Conservation (phyloP, 805 yeast genomes). For the Pichia sporocuriosa region DNA sequence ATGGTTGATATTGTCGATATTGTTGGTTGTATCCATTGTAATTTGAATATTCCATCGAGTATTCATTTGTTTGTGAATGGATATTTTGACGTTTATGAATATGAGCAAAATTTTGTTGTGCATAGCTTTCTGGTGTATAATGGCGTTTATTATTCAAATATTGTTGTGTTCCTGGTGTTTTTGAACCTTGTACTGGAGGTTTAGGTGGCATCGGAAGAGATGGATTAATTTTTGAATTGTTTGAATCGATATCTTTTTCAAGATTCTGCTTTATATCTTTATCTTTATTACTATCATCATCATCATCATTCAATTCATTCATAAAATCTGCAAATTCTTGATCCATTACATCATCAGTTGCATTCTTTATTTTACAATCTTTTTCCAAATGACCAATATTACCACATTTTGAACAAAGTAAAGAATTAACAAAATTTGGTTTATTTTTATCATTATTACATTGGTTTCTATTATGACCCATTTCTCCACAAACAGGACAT, state of each 20-base stretch:
- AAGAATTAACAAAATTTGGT: conserved; percentile 33
- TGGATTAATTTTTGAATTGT: too few relatives aligned
- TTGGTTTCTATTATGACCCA: conserved; percentile 57
- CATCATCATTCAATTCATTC: conserved; percentile 37
- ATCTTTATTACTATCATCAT: conserved; percentile 8
- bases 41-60: too few relatives aligned
- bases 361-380: conserved; percentile 59
- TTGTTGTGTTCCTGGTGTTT: too few relatives aligned
- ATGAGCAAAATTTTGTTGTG: not conserved
- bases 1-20: not conserved
- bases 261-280: not conserved
- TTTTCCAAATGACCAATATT: conserved; percentile 79
- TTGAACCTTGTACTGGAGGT: not conserved
- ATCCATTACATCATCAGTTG: conserved; percentile 30
- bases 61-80: too few relatives aligned
- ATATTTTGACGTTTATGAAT: not conserved
- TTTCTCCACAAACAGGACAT: conserved; percentile 58
- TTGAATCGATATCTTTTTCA: not conserved
- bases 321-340: conserved; percentile 46
- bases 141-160: too few relatives aligned
- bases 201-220: not conserved
- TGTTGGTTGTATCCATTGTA: not conserved
- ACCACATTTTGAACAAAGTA: conserved; percentile 77
- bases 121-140: too few relatives aligned
- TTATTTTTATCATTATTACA: conserved; percentile 50